A percentile compares a stretch with the other conserved stretches of the same genome.
Conservation (phyloP, 2,329 filamentous ascomycete genomes). For the Bertia moriformis region DNA sequence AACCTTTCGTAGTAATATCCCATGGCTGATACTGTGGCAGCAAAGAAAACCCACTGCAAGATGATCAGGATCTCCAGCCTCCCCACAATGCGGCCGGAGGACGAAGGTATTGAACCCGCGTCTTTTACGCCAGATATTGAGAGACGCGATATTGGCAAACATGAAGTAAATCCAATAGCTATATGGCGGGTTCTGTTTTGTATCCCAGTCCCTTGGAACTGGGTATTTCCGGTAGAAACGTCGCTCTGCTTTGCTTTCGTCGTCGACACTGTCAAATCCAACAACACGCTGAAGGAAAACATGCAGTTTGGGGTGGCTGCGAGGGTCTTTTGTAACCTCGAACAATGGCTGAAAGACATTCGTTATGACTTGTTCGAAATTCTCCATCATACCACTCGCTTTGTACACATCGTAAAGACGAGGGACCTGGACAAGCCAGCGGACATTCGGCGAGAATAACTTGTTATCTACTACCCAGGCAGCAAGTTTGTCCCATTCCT, state of each 20-base stretch:
- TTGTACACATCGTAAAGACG: conserved; percentile 95
- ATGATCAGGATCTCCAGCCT: conserved; percentile 93
- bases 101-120: conserved; percentile 93
- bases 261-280: conserved; percentile 93
- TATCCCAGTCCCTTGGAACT: conserved; percentile 73
- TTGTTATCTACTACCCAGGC: conserved; percentile 98
- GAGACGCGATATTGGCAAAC: conserved; percentile 80
- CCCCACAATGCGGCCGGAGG: conserved; percentile 84
- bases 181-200: conserved; percentile 91
- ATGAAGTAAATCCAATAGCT: conserved; percentile 99
- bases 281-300: conserved; percentile 89
- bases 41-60: conserved; percentile 80
- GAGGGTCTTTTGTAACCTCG: conserved; percentile 78
- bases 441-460: conserved; percentile 90
- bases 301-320: conserved; percentile 80
- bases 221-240: conserved; percentile 94
- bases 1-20: conserved; percentile 80
- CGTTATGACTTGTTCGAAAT: conserved; percentile 75
- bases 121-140: conserved; percentile 82
- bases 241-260: conserved; percentile 91
- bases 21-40: conserved; percentile 94
- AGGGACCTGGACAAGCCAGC: conserved; percentile 92
- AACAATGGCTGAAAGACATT: conserved; percentile 92
- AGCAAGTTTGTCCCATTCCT: conserved; percentile 96
- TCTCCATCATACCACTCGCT: conserved; percentile 69